Evolutionary conservation across 345 rosid species (phyloP).

Genomic region (Pseudoturritis turrita): DNA sequence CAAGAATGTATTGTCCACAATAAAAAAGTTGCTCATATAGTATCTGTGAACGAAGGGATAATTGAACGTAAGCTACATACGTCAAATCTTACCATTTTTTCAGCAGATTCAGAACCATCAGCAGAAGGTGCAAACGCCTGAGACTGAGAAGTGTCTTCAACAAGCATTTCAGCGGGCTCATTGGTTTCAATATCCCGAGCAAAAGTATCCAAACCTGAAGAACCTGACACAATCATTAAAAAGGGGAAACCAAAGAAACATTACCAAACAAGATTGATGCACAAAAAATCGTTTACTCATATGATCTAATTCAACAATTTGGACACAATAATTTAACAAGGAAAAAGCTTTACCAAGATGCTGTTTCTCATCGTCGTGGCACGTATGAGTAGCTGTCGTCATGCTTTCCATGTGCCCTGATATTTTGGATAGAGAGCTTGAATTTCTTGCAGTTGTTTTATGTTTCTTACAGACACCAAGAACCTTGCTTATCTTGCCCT

Average conservation of each 20-base stretch:
- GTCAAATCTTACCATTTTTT: slow-evolving; percentile 12
- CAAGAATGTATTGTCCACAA: neutral
- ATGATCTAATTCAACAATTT: neutral
- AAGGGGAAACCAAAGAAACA: neutral
- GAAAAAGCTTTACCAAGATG: slow-evolving; percentile 11
- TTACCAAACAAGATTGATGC: neutral
- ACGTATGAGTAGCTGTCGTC: neutral
- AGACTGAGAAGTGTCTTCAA: slow-evolving; percentile 25
- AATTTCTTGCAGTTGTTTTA: slow-evolving; percentile 14
- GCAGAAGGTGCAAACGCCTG: slow-evolving; percentile 9
- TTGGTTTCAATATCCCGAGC: slow-evolving; percentile 24
- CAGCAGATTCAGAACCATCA: slow-evolving; percentile 19
- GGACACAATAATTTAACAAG: neutral
- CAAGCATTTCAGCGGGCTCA: slow-evolving; percentile 28
- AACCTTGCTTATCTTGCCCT: slow-evolving; percentile 33
- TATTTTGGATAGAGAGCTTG: slow-evolving; percentile 15
- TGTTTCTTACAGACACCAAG: slow-evolving; percentile 37
- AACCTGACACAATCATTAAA: slow-evolving; percentile 15
- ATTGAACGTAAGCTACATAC: neutral
- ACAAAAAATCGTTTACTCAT: neutral
- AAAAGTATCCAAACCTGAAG: slow-evolving; percentile 27
- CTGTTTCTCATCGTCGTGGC: slow-evolving; percentile 1
- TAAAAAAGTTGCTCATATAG: neutral
- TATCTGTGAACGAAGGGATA: neutral
- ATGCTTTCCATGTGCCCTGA: slow-evolving; percentile 17